Conservation (phyloP, 2,329 filamentous ascomycete genomes). For the Stachybotrys chlorohalonatus region DNA sequence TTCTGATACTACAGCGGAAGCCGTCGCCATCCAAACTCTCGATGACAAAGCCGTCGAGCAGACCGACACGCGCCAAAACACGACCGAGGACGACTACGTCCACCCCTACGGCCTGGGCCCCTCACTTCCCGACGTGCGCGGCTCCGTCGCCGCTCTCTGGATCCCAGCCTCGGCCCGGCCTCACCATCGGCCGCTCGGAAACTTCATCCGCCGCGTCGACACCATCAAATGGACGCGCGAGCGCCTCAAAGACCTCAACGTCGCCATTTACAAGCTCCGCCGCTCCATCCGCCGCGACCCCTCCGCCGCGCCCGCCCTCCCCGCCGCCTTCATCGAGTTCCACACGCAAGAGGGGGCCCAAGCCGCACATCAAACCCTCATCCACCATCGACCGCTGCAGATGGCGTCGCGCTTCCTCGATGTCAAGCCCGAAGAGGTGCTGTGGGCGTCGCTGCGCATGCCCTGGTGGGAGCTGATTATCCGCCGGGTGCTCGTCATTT, state of each 20-base stretch:
- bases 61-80: constrained; percentile 2
- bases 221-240: constrained; percentile 83
- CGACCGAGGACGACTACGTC: constrained; percentile 21
- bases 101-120: constrained; percentile 26
- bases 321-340: constrained; percentile 89
- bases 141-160: constrained; percentile 62
- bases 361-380: constrained; percentile 73
- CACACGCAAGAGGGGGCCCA: constrained; percentile 75
- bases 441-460: constrained; percentile 80
- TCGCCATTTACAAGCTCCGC: constrained; percentile 52
- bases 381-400: constrained; percentile 78
- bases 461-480: constrained; percentile 80
- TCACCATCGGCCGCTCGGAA: constrained; percentile 56
- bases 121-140: constrained; percentile 29
- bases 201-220: constrained; percentile 83
- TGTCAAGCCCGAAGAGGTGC: constrained; percentile 69
- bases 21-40: background rate
- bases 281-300: constrained; percentile 66
- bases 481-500: constrained; percentile 58
- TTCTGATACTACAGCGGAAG: background rate
- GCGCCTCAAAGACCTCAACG: constrained; percentile 28
- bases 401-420: constrained; percentile 84
- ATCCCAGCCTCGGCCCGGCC: constrained; percentile 65
- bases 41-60: background rate
- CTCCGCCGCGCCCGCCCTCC: constrained; percentile 57